Conservation (phyloP, 1,284 basidiomycete genomes). For the Papiliotrema flavescens region DNA sequence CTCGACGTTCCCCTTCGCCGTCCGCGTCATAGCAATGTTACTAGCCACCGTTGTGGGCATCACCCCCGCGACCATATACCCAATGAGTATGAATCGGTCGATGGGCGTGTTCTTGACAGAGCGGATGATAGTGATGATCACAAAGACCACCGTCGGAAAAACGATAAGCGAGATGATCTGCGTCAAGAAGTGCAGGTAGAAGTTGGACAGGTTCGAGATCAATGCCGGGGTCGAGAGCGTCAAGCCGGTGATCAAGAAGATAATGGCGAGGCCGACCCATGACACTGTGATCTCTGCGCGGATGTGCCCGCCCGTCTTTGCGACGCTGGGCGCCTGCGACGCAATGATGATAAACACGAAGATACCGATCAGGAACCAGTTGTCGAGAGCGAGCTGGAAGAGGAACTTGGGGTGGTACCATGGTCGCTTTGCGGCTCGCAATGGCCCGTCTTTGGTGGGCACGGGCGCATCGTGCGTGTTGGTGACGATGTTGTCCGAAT, state of each 20-base stretch:
- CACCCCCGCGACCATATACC: constrained; percentile 34
- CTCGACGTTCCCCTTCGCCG: constrained; percentile 32
- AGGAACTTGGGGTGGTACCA: constrained; percentile 1
- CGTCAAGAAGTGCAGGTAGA: constrained; percentile 34
- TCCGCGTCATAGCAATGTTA: constrained; percentile 41
- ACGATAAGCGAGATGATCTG: constrained; percentile 34
- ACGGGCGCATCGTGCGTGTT: too few species aligned
- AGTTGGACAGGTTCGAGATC: constrained; percentile 21
- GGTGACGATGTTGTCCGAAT: too few species aligned
- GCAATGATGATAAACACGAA: constrained; percentile 26
- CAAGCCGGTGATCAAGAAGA: constrained; percentile 42
- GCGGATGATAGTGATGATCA: constrained; percentile 24
- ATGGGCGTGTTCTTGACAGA: constrained; percentile 20
- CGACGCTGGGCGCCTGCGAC: constrained; percentile 24
- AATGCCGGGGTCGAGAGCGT: constrained; percentile 24
- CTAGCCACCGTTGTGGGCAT: constrained; percentile 32
- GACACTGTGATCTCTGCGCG: constrained; percentile 19
- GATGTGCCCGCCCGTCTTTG: constrained; percentile 17
- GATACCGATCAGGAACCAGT: constrained; percentile 37
- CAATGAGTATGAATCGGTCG: constrained; percentile 28
- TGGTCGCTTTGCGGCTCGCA: not conserved
- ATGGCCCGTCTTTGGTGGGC: too few species aligned
- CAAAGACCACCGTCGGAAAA: constrained; percentile 31
- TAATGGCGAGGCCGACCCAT: constrained; percentile 34
- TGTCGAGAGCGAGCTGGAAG: constrained; percentile 1